Percentiles rank a stretch among this genome's conserved stretches.
Conservation (phyloP, 140 eudicot genomes). For the Ambrosia hybrid region DNA sequence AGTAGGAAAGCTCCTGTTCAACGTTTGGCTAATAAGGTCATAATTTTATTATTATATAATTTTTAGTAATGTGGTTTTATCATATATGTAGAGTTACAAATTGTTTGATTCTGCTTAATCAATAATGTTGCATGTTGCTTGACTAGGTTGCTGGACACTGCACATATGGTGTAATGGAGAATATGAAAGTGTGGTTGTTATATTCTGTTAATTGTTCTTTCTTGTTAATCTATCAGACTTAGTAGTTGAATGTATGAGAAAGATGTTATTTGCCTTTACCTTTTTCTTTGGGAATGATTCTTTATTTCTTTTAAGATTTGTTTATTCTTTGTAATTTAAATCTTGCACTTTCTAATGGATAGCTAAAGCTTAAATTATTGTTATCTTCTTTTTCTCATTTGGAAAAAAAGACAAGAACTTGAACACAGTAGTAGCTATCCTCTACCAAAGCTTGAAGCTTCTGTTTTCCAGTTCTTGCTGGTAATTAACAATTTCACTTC, state of each 20-base stretch:
- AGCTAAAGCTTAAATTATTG: slow-evolving; percentile 46
- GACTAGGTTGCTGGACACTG: slow-evolving; percentile 92
- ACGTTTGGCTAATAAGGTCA: too few species aligned
- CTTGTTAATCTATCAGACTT: slow-evolving; percentile 32
- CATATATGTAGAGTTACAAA: neutral
- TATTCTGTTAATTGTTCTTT: slow-evolving; percentile 3
- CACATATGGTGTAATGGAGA: slow-evolving; percentile 38
- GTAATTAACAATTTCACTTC: slow-evolving; percentile 19
- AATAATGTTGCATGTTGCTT: slow-evolving; percentile 13
- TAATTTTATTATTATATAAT: too few species aligned
- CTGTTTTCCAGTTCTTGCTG: slow-evolving; percentile 22
- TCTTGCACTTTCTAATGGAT: slow-evolving; percentile 31
- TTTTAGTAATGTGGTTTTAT: neutral
- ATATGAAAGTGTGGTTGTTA: too few species aligned
- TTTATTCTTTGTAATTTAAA: slow-evolving; percentile 26
- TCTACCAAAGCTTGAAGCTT: slow-evolving; percentile 36
- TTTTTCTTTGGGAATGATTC: slow-evolving; percentile 25
- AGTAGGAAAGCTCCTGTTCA: too few species aligned
- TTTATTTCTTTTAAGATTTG: slow-evolving; percentile 29
- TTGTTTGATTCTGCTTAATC: neutral
- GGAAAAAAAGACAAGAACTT: slow-evolving; percentile 26
- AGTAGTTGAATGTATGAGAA: neutral
- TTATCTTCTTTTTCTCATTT: slow-evolving; percentile 32
- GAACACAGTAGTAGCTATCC: slow-evolving; percentile 12
- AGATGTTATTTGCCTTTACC: slow-evolving; percentile 23